Conservation (phyloP, 768 basidiomycete species). For the Tephrocybe sp. region DNA sequence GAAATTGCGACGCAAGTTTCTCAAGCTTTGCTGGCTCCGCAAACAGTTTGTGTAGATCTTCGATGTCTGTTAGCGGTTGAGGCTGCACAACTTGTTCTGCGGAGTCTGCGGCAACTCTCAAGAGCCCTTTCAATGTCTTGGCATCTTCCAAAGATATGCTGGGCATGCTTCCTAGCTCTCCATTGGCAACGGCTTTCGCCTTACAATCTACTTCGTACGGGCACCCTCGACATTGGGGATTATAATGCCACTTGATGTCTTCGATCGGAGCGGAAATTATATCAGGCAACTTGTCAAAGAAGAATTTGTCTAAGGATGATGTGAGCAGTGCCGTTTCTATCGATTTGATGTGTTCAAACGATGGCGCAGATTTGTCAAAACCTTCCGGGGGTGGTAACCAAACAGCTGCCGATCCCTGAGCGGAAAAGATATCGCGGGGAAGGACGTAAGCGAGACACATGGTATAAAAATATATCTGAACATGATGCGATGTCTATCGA, state of each 20-base stretch:
- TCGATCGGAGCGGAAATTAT: conserved; percentile 33
- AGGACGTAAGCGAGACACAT: conserved; percentile 43
- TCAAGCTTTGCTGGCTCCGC: conserved; percentile 26
- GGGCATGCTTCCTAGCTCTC: conserved; percentile 43
- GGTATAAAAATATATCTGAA: conserved; percentile 53
- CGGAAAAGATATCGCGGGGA: conserved; percentile 28
- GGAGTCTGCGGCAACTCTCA: conserved; percentile 25
- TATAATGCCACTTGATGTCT: conserved; percentile 47
- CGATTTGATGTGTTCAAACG: conserved; percentile 37
- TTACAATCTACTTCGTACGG: conserved; percentile 38
- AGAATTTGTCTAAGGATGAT: conserved; percentile 38
- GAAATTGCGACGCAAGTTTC: conserved; percentile 28
- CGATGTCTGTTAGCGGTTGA: conserved; percentile 40
- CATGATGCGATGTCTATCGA: conserved; percentile 46
- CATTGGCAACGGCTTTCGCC: conserved; percentile 30
- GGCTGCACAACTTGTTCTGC: neutral
- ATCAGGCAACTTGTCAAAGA: conserved; percentile 44
- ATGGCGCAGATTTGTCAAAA: conserved; percentile 28
- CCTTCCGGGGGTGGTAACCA: conserved; percentile 47
- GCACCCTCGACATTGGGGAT: conserved; percentile 47
- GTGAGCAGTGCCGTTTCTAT: conserved; percentile 39
- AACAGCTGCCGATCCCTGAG: conserved; percentile 37
- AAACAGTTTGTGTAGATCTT: conserved; percentile 43
- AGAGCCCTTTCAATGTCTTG: conserved; percentile 34
- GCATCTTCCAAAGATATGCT: conserved; percentile 50